Percentiles rank a stretch among this genome's conserved stretches.
Evolutionary conservation across 179 eudicot genomes (phyloP).

Genomic region (Patellifolia procumbens): DNA sequence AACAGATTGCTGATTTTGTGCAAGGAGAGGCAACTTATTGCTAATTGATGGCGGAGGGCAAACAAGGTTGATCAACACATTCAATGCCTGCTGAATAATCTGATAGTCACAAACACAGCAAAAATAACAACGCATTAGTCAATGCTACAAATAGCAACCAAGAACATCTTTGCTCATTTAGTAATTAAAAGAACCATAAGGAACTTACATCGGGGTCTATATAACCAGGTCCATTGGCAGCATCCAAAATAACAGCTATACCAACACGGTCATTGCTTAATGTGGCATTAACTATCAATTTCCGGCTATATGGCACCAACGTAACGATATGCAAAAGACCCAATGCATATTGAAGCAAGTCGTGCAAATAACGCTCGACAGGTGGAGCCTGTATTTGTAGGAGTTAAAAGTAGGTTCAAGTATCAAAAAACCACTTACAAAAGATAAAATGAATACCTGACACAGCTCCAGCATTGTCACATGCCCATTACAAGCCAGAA

Average conservation of each 20-base stretch:
- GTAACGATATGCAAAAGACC: conserved; percentile 88
- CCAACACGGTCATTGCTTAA: conserved; percentile 87
- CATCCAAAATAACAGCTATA: conserved; percentile 85
- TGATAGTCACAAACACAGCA: conserved; percentile 36
- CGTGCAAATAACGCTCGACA: conserved; percentile 92
- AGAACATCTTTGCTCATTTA: neutral
- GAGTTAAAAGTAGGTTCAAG: conserved; percentile 16
- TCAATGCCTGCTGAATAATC: conserved; percentile 87
- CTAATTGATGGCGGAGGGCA: conserved; percentile 98
- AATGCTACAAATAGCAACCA: neutral
- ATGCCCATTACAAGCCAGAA: conserved; percentile 79
- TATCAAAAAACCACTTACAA: conserved; percentile 3
- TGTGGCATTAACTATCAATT: conserved; percentile 66
- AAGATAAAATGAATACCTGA: conserved; percentile 57
- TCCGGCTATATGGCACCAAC: conserved; percentile 75
- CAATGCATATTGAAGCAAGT: conserved; percentile 91
- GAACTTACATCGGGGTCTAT: conserved; percentile 76
- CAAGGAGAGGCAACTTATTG: conserved; percentile 57
- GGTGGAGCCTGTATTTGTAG: conserved; percentile 69
- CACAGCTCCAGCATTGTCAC: conserved; percentile 92
- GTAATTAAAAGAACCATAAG: neutral
- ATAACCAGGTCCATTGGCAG: conserved; percentile 80
- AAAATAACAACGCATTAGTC: neutral
- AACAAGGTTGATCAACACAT: conserved; percentile 84
- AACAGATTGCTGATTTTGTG: conserved; percentile 59